Conservation (phyloP, 2,329 filamentous ascomycete genomes). For the Talaromyces sp. region DNA sequence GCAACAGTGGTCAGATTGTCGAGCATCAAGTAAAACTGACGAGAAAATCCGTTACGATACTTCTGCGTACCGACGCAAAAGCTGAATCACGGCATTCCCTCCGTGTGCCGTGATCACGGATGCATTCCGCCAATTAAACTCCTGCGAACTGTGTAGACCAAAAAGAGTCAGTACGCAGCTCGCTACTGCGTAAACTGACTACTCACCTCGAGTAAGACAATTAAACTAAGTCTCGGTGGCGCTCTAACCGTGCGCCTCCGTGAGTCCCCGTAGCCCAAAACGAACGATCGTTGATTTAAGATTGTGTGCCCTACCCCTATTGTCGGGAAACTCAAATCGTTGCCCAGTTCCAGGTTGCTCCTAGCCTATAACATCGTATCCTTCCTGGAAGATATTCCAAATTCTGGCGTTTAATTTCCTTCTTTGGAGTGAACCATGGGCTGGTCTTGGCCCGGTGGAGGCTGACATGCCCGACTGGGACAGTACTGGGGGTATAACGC, state of each 20-base stretch:
- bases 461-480: not conserved
- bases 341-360: not conserved
- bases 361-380: not conserved
- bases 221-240: not conserved
- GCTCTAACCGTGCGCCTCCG: not conserved
- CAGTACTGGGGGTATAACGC: not conserved
- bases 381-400: not conserved
- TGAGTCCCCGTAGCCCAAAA: not conserved
- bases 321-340: constrained; percentile 5
- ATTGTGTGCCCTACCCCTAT: not conserved
- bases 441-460: not conserved
- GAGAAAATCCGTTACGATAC: not conserved
- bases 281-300: constrained; percentile 1
- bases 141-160: not conserved
- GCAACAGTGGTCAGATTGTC: not conserved
- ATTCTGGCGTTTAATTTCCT: not conserved
- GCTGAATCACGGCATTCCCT: not conserved
- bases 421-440: constrained; percentile 3
- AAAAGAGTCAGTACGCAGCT: not conserved
- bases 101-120: not conserved
- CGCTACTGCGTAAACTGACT: no score
- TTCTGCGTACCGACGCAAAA: not conserved
- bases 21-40: not conserved
- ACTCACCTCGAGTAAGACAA: not conserved
- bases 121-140: not conserved